Evolutionary conservation across 495 filamentous ascomycete genomes (phyloP).

Genomic region (Aspergillus baeticus): DNA sequence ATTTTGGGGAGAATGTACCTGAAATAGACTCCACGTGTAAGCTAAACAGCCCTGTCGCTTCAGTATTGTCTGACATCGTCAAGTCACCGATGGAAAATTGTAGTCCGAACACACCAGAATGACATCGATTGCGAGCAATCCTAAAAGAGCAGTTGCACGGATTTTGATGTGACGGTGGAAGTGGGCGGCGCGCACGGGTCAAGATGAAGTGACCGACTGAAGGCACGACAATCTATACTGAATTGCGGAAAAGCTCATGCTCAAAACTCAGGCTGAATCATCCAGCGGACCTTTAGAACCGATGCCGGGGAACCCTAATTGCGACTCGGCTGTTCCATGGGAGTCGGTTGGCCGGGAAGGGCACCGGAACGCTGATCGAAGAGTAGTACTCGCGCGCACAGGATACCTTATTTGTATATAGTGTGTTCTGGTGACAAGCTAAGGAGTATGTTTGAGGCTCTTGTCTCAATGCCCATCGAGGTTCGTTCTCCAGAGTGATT

Average conservation of each 20-base stretch:
- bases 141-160: too few relatives aligned
- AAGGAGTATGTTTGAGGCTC: neutral
- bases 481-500: neutral
- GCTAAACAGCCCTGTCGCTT: neutral
- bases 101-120: neutral
- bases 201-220: neutral
- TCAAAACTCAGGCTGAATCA: neutral
- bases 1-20: neutral
- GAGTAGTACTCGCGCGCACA: neutral
- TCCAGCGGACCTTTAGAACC: neutral
- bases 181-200: neutral
- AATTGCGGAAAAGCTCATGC: conserved; percentile 16
- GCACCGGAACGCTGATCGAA: neutral
- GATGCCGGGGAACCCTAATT: conserved; percentile 7
- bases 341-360: neutral
- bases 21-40: neutral
- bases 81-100: too few relatives aligned
- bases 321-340: conserved; percentile 1
- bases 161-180: neutral
- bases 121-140: neutral
- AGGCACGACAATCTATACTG: conserved; percentile 15
- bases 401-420: neutral
- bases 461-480: neutral
- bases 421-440: neutral
- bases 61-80: neutral